A percentile compares a stretch with the other conserved stretches of the same genome.
phyloP scores from a whole-genome alignment of 768 basidiomycete genomes.

The Coprinopsis cinerea region DNA sequence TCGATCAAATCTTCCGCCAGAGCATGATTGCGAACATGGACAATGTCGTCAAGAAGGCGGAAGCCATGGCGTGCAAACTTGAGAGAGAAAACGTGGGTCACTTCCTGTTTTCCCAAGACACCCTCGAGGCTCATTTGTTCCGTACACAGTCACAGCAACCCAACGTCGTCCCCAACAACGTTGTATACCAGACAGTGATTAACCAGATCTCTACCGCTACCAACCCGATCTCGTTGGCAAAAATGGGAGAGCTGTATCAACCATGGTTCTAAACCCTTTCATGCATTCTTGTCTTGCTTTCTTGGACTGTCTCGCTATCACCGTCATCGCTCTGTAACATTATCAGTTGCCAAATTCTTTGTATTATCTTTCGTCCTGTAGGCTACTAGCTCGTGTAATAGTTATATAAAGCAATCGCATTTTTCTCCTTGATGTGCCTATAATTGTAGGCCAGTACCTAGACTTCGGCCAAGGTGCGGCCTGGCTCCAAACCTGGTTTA shows the following conservation, averaged over 20 bases:
- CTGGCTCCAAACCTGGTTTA: too few relatives aligned
- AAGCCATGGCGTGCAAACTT: slow-evolving; percentile 78
- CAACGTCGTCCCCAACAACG: slow-evolving; percentile 28
- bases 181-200: slow-evolving; percentile 80
- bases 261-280: slow-evolving; percentile 66
- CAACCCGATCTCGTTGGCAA: slow-evolving; percentile 77
- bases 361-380: too few relatives aligned
- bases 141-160: slow-evolving; percentile 27
- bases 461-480: too few relatives aligned
- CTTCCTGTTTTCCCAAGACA: background rate
- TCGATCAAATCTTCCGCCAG: slow-evolving; percentile 51
- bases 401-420: too few relatives aligned
- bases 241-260: slow-evolving; percentile 79
- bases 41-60: slow-evolving; percentile 71
- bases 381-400: too few relatives aligned
- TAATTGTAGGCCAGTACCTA: too few relatives aligned
- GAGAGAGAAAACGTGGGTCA: slow-evolving; percentile 72
- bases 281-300: slow-evolving; percentile 5
- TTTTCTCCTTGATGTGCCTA: too few relatives aligned
- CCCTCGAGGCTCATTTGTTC: background rate
- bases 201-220: slow-evolving; percentile 82
- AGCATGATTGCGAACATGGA: slow-evolving; percentile 54
- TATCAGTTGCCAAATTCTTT: background rate
- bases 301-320: slow-evolving; percentile 4
- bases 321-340: slow-evolving; percentile 3